These are phyloP conservation scores for Ceratocystis destructans DNA, from an alignment of 2,329 filamentous ascomycete species.

Conservation along the genomic window DNA sequence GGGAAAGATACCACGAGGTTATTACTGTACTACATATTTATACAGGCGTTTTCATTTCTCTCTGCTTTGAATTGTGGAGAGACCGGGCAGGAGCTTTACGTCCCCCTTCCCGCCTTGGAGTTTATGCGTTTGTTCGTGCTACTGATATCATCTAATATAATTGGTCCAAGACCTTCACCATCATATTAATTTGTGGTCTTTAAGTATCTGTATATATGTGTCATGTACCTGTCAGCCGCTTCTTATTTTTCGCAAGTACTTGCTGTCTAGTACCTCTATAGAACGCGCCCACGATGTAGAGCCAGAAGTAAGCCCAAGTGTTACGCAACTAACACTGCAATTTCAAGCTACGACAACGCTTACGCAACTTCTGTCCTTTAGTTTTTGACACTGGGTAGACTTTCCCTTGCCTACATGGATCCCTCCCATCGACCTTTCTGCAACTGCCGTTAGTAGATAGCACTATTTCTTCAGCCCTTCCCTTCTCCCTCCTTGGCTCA, in stretches of 20 bases:
- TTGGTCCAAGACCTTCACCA: neutral
- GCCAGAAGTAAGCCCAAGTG: no score
- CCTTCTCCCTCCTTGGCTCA: neutral
- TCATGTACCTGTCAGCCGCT: neutral
- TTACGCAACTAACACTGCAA: neutral
- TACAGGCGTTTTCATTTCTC: neutral
- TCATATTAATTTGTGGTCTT: neutral
- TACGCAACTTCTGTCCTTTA: neutral
- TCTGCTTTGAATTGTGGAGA: neutral
- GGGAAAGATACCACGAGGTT: slow-evolving; percentile 4
- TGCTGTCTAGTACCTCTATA: no score
- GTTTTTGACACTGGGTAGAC: neutral
- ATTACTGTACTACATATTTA: slow-evolving; percentile 2
- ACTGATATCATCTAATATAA: slow-evolving; percentile 7
- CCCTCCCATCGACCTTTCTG: neutral
- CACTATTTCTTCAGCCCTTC: neutral
- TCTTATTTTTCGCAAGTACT: no score
- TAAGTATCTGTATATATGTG: neutral
- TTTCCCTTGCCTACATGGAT: neutral
- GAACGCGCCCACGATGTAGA: no score
- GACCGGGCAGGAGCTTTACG: neutral
- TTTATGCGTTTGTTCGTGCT: slow-evolving; percentile 2
- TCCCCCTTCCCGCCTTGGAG: neutral
- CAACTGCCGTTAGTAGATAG: neutral
- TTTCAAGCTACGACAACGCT: neutral